Evolutionary conservation across 2,329 filamentous ascomycete genomes (phyloP).

Genomic region (Coniochaeta ligniaria): DNA sequence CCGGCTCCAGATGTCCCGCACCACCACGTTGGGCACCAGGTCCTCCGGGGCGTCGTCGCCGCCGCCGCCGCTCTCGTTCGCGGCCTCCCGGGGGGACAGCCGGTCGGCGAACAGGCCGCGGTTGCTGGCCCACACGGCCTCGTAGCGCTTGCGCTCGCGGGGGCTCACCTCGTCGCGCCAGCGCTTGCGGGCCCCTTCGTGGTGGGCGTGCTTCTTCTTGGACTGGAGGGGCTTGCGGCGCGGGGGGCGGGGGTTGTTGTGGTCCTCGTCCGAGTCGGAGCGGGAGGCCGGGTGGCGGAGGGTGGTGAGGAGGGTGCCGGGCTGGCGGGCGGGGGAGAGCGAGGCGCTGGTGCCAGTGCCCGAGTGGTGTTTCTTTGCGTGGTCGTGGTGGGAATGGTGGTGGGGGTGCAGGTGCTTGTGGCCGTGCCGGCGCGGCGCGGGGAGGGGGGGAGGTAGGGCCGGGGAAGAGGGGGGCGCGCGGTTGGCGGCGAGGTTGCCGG

Average conservation of each 20-base stretch:
- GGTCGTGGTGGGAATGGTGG: conserved; percentile 9
- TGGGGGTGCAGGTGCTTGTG: conserved; percentile 3
- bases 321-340: conserved; percentile 33
- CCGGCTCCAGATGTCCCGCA: conserved; percentile 67
- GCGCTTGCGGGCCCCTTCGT: conserved; percentile 66
- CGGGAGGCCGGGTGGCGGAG: conserved; percentile 48
- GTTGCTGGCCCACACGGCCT: conserved; percentile 80
- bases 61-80: conserved; percentile 10
- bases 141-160: conserved; percentile 70
- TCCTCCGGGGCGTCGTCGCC: conserved; percentile 26
- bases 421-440: conserved; percentile 24
- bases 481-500: conserved; percentile 55
- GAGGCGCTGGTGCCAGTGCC: conserved; percentile 22
- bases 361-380: conserved; percentile 5
- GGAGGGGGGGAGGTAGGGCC: conserved; percentile 28
- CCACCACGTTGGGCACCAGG: conserved; percentile 60
- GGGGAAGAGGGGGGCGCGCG: conserved; percentile 29
- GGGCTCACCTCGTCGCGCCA: conserved; percentile 72
- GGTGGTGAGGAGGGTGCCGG: conserved; percentile 48
- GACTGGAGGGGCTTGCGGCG: conserved; percentile 27
- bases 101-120: conserved; percentile 42
- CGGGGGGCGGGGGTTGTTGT: conserved; percentile 33
- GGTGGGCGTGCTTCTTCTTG: conserved; percentile 63
- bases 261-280: conserved; percentile 48
- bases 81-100: not conserved